Percentiles rank a stretch among this genome's conserved stretches.
Conservation (phyloP, 2,329 filamentous ascomycete species). For the Curvularia verruculosa region DNA sequence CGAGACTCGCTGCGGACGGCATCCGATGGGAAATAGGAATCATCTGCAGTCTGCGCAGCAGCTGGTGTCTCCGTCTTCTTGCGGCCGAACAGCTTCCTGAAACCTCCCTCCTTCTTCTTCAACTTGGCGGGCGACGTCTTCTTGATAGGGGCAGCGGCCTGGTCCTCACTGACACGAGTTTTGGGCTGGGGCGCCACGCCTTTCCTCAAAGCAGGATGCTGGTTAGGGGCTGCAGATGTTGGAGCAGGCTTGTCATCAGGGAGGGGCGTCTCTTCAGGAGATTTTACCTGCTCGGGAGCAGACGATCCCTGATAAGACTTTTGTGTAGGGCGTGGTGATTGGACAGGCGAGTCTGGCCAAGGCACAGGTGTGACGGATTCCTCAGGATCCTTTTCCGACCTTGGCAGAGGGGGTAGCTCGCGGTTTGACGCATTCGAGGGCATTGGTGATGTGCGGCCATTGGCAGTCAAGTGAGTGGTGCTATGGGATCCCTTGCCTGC, state of each 20-base stretch:
- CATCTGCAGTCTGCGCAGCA: slow-evolving; percentile 25
- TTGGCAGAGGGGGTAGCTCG: slow-evolving; percentile 52
- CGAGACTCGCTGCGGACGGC: slow-evolving; percentile 34
- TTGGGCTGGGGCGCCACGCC: slow-evolving; percentile 24
- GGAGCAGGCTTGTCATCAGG: slow-evolving; percentile 41
- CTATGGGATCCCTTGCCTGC: slow-evolving; percentile 71
- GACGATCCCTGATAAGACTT: slow-evolving; percentile 28
- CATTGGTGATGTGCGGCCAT: slow-evolving; percentile 39
- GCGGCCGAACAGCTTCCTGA: slow-evolving; percentile 50
- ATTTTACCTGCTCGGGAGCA: not conserved
- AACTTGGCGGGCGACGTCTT: slow-evolving; percentile 45
- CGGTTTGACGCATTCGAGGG: slow-evolving; percentile 42
- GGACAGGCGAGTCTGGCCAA: slow-evolving; percentile 34
- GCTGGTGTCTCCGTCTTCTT: slow-evolving; percentile 41
- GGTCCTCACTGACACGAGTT: slow-evolving; percentile 30
- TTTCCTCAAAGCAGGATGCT: slow-evolving; percentile 53
- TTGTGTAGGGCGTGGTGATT: slow-evolving; percentile 41
- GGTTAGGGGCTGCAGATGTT: slow-evolving; percentile 30
- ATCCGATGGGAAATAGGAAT: slow-evolving; percentile 27
- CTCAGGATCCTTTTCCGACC: slow-evolving; percentile 36
- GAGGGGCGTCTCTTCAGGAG: slow-evolving; percentile 17
- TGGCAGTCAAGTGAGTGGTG: slow-evolving; percentile 47
- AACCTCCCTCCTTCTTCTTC: slow-evolving; percentile 48
- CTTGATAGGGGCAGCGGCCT: slow-evolving; percentile 25
- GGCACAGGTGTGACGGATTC: slow-evolving; percentile 44